phyloP scores from a whole-genome alignment of 2,329 filamentous ascomycete species.

The Claviceps capensis region DNA sequence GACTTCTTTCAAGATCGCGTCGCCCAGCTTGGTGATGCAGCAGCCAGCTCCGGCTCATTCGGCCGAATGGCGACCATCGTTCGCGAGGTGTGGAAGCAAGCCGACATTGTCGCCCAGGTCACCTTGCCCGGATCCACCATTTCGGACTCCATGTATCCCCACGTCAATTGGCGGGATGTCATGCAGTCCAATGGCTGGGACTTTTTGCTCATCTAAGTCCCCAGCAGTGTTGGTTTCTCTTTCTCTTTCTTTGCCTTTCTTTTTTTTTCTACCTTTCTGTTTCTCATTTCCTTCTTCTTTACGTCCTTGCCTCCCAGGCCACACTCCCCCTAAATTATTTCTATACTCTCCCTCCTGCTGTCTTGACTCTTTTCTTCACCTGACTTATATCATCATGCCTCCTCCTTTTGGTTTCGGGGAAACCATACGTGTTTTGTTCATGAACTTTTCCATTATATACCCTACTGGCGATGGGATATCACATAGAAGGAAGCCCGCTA shows the following conservation, averaged over 20 bases:
- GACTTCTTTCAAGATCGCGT: constrained; percentile 64
- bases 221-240: constrained; percentile 4
- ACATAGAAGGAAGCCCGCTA: constrained; percentile 28
- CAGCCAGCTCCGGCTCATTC: constrained; percentile 72
- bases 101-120: constrained; percentile 37
- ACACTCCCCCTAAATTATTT: background rate
- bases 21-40: constrained; percentile 59
- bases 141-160: constrained; percentile 34
- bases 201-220: constrained; percentile 66
- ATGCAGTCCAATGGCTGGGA: constrained; percentile 90
- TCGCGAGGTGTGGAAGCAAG: constrained; percentile 72
- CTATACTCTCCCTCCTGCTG: no score
- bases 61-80: constrained; percentile 69
- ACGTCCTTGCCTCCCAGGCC: background rate
- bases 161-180: constrained; percentile 87
- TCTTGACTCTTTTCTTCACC: no score
- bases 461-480: constrained; percentile 19
- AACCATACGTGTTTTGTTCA: constrained; percentile 8
- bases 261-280: constrained; percentile 4
- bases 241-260: constrained; percentile 12
- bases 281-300: constrained; percentile 9
- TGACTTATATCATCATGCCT: background rate
- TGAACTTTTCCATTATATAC: constrained; percentile 10
- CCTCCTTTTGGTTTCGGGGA: background rate
- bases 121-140: constrained; percentile 22